Evolutionary conservation across 164 flowering plant genomes (phyloP).

Genomic region (Stephania cephalantha): DNA sequence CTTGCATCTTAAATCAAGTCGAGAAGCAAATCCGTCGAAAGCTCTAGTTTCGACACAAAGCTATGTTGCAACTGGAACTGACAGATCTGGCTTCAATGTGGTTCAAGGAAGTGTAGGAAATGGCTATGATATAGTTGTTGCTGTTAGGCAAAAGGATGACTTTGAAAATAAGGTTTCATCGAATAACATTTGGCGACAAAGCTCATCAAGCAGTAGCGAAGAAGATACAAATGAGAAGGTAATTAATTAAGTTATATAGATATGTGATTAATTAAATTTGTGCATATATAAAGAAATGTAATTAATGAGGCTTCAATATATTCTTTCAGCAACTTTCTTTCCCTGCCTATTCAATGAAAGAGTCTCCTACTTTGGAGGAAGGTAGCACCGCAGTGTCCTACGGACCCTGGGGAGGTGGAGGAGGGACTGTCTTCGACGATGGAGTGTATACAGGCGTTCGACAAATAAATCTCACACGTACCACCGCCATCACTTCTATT

Average conservation of each 20-base stretch:
- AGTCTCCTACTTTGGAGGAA: conserved; percentile 15
- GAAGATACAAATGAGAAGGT: conserved; percentile 25
- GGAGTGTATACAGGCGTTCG: conserved; percentile 57
- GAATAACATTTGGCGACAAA: conserved; percentile 15
- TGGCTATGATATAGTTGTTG: conserved; percentile 46
- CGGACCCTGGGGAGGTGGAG: conserved; percentile 89
- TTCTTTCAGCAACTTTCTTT: neutral
- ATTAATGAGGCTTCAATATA: neutral
- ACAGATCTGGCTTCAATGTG: conserved; percentile 33
- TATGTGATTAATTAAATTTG: neutral
- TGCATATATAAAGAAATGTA: too few species aligned
- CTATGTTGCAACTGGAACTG: conserved; percentile 15
- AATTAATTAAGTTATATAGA: neutral
- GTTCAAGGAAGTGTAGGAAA: conserved; percentile 49
- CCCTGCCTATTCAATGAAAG: conserved; percentile 13
- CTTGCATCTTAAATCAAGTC: conserved; percentile 43
- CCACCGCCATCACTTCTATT: conserved; percentile 46
- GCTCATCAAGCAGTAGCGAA: conserved; percentile 20
- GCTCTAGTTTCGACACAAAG: conserved; percentile 21
- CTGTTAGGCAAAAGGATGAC: conserved; percentile 43
- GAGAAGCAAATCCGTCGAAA: conserved; percentile 22
- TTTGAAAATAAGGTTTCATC: conserved; percentile 4
- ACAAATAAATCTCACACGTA: conserved; percentile 53
- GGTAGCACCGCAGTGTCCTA: conserved; percentile 28
- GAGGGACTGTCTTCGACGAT: conserved; percentile 72